Base-by-base conservation (phyloP, 306 rosid species). In the Prunus mira region DNA sequence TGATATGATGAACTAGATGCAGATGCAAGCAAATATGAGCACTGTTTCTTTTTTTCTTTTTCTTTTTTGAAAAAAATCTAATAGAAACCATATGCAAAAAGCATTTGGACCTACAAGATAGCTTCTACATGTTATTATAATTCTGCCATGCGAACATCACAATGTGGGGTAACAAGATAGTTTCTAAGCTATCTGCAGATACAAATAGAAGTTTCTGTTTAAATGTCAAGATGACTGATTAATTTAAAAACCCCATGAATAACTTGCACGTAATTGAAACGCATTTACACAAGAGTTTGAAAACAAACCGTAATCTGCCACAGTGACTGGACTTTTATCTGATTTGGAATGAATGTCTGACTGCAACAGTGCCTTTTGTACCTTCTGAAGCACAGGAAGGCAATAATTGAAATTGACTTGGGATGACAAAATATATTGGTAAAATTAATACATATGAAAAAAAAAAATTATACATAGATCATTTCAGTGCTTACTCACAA, bases 291-390 rank as follows among this genome's bases (percentile, higher is more conserved):
- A 6, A 60, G 49, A 75, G 77, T 32, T 71, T 28, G 57, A 56
- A 3, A 74, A 79, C 86, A 25, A 51, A 92, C 97, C 97, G 62
- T 91, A 94, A 86, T 94, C 98, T 28, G 98, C 98, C 47, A 92
- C 98, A 0, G 98, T 94, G 54, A 94, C 98, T 1, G 98, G 98
- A 86, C 91, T 91, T 88, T 87, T 89, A 66, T 94, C 98, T 45
- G 95, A 92, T 83, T 92, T 94, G 8, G 98, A 90, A 67, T 91
- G 98, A 43, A 91, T 95, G 64, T 94, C 97, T 18, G 98, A 90
- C 81, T 91, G 90, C 78, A 94, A 63, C 66, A 91, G 83, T 64
- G 86, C 91, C 88, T 84, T 90, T 86, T 94, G 98, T 14, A 94
- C 96, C 86, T 87, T 94, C 98, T 94, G 91, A 32, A 79, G 28